Conservation (phyloP, 441 rosid genomes). For the Flueggea neowawraea region DNA sequence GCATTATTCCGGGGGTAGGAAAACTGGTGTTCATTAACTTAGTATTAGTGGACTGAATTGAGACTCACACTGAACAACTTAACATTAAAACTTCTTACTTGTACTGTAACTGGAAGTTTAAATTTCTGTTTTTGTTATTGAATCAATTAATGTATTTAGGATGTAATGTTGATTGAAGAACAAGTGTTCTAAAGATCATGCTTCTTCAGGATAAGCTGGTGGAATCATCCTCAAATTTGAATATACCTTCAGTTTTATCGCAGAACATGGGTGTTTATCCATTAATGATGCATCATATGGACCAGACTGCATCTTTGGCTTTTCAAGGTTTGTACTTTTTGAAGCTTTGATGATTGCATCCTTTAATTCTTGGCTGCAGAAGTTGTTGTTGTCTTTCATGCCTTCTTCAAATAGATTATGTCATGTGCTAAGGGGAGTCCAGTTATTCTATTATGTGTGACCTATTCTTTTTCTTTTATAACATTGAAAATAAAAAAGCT, state of each 20-base stretch:
- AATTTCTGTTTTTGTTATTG: constrained; percentile 25
- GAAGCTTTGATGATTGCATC: background rate
- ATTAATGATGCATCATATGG: constrained; percentile 36
- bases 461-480: no score
- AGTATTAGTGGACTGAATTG: no score
- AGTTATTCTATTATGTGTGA: no score
- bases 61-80: constrained; percentile 5
- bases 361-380: background rate
- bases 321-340: constrained; percentile 51
- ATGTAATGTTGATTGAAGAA: constrained; percentile 39
- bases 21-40: no score
- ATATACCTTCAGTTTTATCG: constrained; percentile 40
- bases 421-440: background rate
- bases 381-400: background rate
- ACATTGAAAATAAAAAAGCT: no score
- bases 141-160: constrained; percentile 33
- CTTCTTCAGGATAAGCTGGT: constrained; percentile 81
- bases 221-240: constrained; percentile 57
- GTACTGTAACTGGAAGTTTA: constrained; percentile 15
- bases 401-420: background rate
- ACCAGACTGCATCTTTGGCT: constrained; percentile 37
- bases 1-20: no score
- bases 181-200: constrained; percentile 42
- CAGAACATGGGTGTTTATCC: constrained; percentile 57
- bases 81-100: constrained; percentile 15